Evolutionary conservation across 176 grass and related monocot species (phyloP), one percentile per base, ranked within the genome.

Genomic region (Alopecurus myosuroides): DNA sequence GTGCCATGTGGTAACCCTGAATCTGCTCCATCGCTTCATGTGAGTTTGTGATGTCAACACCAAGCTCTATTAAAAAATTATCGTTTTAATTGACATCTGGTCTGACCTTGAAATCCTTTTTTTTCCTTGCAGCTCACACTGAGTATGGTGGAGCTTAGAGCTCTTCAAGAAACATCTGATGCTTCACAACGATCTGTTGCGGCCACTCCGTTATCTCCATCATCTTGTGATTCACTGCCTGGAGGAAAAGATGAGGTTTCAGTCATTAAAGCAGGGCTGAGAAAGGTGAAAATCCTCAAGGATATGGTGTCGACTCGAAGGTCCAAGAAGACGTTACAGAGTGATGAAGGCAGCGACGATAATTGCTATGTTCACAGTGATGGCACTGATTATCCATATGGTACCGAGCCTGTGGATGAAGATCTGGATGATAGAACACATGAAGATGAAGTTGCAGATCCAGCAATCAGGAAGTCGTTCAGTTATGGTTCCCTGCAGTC

Each of bases 401-500:
- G 92, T 81, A 89, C 85, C 2, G 92, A 92, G 30, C 91, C 90
- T 77, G n/a, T 90, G 1, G 91, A 93, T 86, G 93, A 90, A 56
- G 89, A 95, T 82, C 78, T 94, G 7, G 86, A 86, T 75, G 88
- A 77, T 60, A 61, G 63, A 75, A 74, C 25, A 65, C 57, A 77
- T 2, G 92, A 94, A 61, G 89, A 93, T 87, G 89, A 86, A 66
- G 35, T 83, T 52, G 78, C 67, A 22, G 87, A 95, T 74, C 71
- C 74, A 51, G 77, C 80, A 33, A 74, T 97, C 67, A 95, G 94
- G 42, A 99, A 99, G 63, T 99, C 97, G 12, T 99, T 99, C 84
- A 99, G 97, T 64, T 99, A 99, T 91, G 97, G 94, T 2, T 88
- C 94, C 1, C 81, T 99, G 75, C 90, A 91, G 55, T 91, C 91